Evolutionary conservation across 208 protist species (phyloP).

Genomic region (Wallacemonas sp.): DNA sequence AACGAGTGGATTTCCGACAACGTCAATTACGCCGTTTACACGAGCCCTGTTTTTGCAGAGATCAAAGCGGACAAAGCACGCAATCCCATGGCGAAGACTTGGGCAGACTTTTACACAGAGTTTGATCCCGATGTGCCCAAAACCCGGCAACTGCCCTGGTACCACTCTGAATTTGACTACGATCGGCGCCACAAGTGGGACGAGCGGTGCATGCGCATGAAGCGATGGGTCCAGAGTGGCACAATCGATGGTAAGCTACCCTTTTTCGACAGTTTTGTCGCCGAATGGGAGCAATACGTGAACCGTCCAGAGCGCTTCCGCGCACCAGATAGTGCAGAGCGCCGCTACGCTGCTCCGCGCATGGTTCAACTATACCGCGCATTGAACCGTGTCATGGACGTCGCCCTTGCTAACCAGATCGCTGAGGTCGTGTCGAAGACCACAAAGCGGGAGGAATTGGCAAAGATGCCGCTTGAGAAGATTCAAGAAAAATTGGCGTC

Average conservation of each 20-base stretch:
- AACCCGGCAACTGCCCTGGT: slow-evolving; percentile 86
- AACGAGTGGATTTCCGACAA: slow-evolving; percentile 89
- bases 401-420: slow-evolving; percentile 78
- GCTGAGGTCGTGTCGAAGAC: slow-evolving; percentile 17
- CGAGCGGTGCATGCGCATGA: slow-evolving; percentile 92
- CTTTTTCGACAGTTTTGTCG: slow-evolving; percentile 85
- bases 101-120: slow-evolving; percentile 82
- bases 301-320: slow-evolving; percentile 85
- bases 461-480: slow-evolving; percentile 37
- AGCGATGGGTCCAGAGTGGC: slow-evolving; percentile 89
- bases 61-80: slow-evolving; percentile 75
- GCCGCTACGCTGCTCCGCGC: slow-evolving; percentile 76
- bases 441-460: slow-evolving; percentile 29
- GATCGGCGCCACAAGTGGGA: slow-evolving; percentile 91
- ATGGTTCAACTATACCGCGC: slow-evolving; percentile 90
- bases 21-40: slow-evolving; percentile 80
- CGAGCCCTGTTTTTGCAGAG: slow-evolving; percentile 48
- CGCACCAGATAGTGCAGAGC: slow-evolving; percentile 73
- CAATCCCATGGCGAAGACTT: slow-evolving; percentile 87
- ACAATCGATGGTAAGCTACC: slow-evolving; percentile 78
- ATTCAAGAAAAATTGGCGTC: slow-evolving; percentile 54
- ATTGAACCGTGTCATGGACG: slow-evolving; percentile 83
- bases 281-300: slow-evolving; percentile 91
- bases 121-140: slow-evolving; percentile 87
- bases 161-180: slow-evolving; percentile 89